A percentile compares a stretch with the other conserved stretches of the same genome.
Evolutionary conservation across 352 stramenopile species (phyloP).

Genomic region (Pythium guiyangense): DNA sequence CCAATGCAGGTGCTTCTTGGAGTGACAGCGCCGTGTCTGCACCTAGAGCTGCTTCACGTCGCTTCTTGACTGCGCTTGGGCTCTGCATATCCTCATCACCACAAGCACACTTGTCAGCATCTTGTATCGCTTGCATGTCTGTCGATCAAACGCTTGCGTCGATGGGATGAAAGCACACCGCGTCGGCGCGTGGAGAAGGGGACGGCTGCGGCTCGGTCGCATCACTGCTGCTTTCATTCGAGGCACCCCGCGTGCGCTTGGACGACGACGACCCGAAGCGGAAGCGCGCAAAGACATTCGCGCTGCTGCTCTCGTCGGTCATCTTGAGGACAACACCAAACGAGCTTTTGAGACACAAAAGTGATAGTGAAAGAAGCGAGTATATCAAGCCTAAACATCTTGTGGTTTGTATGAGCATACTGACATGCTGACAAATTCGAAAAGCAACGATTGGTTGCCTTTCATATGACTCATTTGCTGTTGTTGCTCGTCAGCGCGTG

Average conservation of each 20-base stretch:
- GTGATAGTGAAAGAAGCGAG: too few species aligned
- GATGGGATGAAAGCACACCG: background rate
- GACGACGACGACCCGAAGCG: constrained; percentile 32
- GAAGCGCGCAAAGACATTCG: constrained; percentile 51
- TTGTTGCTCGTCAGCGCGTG: too few species aligned
- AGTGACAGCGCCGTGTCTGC: background rate
- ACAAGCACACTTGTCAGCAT: background rate
- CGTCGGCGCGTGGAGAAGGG: background rate
- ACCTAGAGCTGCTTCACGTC: background rate
- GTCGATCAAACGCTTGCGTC: background rate
- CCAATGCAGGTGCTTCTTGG: background rate
- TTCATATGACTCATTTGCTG: too few species aligned
- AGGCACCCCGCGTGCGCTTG: constrained; percentile 34
- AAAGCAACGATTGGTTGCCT: too few species aligned
- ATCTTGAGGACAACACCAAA: too few species aligned
- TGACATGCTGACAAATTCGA: too few species aligned
- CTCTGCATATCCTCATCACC: background rate
- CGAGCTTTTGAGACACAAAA: too few species aligned
- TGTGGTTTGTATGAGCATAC: too few species aligned
- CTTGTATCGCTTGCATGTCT: background rate
- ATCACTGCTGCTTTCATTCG: constrained; percentile 1
- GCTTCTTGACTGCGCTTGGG: background rate
- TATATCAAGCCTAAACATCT: too few species aligned
- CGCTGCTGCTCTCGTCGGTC: background rate
- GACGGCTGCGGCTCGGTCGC: background rate